Conservation (phyloP, 2,329 filamentous ascomycete species). For the Colletotrichum destructivum region DNA sequence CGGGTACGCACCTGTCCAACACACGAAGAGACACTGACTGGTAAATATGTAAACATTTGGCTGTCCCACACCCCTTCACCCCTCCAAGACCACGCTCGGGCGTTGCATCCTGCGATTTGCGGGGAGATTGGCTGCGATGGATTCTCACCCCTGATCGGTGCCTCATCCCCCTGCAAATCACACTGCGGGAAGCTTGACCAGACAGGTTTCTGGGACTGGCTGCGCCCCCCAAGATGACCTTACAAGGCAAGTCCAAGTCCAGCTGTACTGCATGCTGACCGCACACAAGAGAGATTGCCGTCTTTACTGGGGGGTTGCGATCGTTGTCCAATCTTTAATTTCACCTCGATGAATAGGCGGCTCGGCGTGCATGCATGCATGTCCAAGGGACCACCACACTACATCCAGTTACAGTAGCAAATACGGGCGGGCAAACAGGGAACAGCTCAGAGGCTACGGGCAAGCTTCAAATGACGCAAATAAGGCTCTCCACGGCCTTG, state of each 20-base stretch:
- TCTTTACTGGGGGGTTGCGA: neutral
- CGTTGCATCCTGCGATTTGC: slow-evolving; percentile 1
- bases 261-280: neutral
- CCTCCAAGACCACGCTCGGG: neutral
- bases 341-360: neutral
- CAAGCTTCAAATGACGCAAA: neutral
- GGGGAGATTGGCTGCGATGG: neutral
- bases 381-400: neutral
- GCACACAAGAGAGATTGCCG: neutral
- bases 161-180: neutral
- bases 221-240: neutral
- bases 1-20: neutral
- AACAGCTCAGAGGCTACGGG: neutral
- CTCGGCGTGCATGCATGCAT: neutral
- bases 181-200: neutral
- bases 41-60: slow-evolving; percentile 1
- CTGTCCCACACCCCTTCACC: neutral
- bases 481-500: neutral
- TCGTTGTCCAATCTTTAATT: neutral
- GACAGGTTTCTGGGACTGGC: neutral
- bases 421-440: neutral
- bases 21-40: neutral
- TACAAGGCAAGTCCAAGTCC: neutral
- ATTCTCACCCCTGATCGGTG: slow-evolving; percentile 17
- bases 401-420: neutral